These are phyloP conservation scores for Penicillium ochrochloron DNA, from an alignment of 495 filamentous ascomycete genomes.

Conservation along the genomic window DNA sequence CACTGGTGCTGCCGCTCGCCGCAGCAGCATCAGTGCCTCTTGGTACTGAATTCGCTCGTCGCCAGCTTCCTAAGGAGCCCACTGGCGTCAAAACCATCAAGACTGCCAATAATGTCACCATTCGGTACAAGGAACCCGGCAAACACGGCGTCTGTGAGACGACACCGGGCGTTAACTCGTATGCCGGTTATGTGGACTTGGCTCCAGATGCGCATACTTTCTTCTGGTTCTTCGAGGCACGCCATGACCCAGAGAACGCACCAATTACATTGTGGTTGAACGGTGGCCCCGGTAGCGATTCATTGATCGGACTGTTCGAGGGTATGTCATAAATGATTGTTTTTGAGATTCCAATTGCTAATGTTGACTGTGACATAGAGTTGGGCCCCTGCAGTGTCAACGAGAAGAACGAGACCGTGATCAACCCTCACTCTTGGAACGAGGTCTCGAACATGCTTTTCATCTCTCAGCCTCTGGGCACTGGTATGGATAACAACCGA, in stretches of 20 bases:
- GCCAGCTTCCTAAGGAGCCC: slow-evolving; percentile 54
- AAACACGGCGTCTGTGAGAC: slow-evolving; percentile 54
- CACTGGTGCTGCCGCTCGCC: slow-evolving; percentile 32
- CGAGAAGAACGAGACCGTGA: slow-evolving; percentile 52
- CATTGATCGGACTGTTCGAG: slow-evolving; percentile 74
- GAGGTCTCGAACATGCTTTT: slow-evolving; percentile 76
- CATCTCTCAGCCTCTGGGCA: slow-evolving; percentile 69
- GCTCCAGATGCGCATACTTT: slow-evolving; percentile 50
- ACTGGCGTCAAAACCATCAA: slow-evolving; percentile 60
- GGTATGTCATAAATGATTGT: slow-evolving; percentile 37
- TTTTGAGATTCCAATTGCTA: background rate
- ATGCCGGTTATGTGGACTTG: slow-evolving; percentile 52
- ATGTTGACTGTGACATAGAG: slow-evolving; percentile 40
- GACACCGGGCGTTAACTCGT: slow-evolving; percentile 53
- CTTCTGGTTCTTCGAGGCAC: slow-evolving; percentile 58
- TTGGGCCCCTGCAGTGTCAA: slow-evolving; percentile 63
- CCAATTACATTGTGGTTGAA: slow-evolving; percentile 59
- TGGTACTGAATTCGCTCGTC: slow-evolving; percentile 29
- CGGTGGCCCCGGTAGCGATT: slow-evolving; percentile 62
- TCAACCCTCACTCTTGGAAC: slow-evolving; percentile 72
- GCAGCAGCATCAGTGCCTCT: slow-evolving; percentile 26
- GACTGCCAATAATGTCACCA: slow-evolving; percentile 58
- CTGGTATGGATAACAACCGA: slow-evolving; percentile 35
- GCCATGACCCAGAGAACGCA: slow-evolving; percentile 53
- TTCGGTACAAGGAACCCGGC: slow-evolving; percentile 48